phyloP scores from a whole-genome alignment of 2,329 filamentous ascomycete species.

The Aspergillus aculeatinus region DNA sequence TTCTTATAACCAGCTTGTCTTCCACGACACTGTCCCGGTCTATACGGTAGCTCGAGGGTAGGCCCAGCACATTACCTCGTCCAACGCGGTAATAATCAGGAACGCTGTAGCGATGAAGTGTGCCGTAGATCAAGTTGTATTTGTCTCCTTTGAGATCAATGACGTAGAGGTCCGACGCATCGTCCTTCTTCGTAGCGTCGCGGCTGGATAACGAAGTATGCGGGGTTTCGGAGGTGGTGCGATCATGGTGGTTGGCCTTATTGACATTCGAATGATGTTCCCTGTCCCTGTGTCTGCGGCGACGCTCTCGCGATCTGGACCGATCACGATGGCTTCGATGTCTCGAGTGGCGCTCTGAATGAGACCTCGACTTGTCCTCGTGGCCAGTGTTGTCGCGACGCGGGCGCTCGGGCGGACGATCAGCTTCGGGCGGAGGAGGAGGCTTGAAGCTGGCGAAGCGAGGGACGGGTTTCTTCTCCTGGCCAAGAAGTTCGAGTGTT shows the following conservation, averaged over 20 bases:
- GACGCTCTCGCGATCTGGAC: slow-evolving; percentile 23
- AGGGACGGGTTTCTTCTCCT: slow-evolving; percentile 53
- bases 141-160: slow-evolving; percentile 75
- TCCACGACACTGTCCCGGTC: slow-evolving; percentile 58
- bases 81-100: slow-evolving; percentile 71
- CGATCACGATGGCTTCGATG: slow-evolving; percentile 26
- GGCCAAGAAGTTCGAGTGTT: neutral
- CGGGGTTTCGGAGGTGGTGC: slow-evolving; percentile 4
- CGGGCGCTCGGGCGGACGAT: slow-evolving; percentile 21
- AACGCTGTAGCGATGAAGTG: slow-evolving; percentile 68
- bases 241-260: slow-evolving; percentile 14
- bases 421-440: slow-evolving; percentile 29
- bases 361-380: slow-evolving; percentile 25
- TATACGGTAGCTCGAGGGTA: slow-evolving; percentile 60
- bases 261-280: slow-evolving; percentile 14
- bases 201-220: slow-evolving; percentile 7
- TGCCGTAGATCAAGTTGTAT: slow-evolving; percentile 72
- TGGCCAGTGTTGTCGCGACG: slow-evolving; percentile 21
- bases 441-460: slow-evolving; percentile 75
- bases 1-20: slow-evolving; percentile 39
- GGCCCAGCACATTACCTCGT: slow-evolving; percentile 68
- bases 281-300: slow-evolving; percentile 14
- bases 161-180: slow-evolving; percentile 49
- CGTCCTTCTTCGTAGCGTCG: slow-evolving; percentile 18
- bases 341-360: slow-evolving; percentile 19